Evolutionary conservation across 306 rosid genomes (phyloP).

Genomic region (Malus orientalis): DNA sequence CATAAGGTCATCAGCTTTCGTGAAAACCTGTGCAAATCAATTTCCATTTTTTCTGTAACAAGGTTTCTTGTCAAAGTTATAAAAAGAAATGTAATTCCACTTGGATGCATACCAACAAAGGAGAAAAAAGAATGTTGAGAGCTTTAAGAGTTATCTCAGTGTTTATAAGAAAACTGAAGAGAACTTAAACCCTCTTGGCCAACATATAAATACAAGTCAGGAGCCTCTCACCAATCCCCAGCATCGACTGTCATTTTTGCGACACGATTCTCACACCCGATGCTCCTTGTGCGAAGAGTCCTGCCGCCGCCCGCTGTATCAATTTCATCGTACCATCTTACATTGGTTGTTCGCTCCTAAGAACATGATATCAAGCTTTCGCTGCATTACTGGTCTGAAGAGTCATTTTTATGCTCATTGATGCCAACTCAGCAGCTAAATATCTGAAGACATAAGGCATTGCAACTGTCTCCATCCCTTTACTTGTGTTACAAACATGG

Average conservation of each 20-base stretch:
- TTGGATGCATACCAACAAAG: too few species aligned
- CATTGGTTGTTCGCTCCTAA: background rate
- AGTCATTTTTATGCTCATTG: slow-evolving; percentile 88
- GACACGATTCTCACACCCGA: background rate
- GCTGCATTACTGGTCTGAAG: slow-evolving; percentile 44
- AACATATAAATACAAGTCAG: background rate
- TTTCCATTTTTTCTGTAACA: too few species aligned
- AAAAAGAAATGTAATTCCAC: too few species aligned
- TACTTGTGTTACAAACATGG: slow-evolving; percentile 63
- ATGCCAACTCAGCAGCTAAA: slow-evolving; percentile 86
- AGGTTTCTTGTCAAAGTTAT: too few species aligned
- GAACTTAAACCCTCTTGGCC: background rate
- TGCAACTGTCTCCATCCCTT: slow-evolving; percentile 91
- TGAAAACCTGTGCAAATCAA: too few species aligned
- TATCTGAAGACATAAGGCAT: slow-evolving; percentile 90
- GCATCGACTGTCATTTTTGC: background rate
- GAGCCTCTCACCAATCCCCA: background rate
- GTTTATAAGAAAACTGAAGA: background rate
- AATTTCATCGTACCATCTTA: background rate
- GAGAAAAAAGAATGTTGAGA: too few species aligned
- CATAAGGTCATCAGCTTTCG: too few species aligned
- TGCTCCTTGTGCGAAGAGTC: background rate
- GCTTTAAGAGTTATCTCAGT: too few species aligned
- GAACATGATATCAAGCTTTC: slow-evolving; percentile 19
- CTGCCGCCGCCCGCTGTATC: background rate